Conservation (phyloP, 176 grass and related monocot species). For the Carex pumila region DNA sequence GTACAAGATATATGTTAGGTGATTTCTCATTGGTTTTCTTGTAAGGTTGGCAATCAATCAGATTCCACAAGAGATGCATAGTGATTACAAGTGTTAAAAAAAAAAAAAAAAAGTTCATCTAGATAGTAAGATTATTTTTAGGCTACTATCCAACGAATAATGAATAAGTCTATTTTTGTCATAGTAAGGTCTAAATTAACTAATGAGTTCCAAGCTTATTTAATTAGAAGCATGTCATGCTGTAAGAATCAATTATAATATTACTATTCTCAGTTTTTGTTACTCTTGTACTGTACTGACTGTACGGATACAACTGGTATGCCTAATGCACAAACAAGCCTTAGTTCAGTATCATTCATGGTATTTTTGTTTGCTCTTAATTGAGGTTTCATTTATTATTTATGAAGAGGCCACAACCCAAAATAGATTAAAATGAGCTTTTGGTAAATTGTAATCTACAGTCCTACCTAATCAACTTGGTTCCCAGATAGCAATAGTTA, state of each 20-base stretch:
- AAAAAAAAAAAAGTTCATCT: not conserved
- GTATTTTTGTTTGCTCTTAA: not conserved
- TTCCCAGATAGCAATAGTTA: not conserved
- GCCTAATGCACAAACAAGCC: not conserved
- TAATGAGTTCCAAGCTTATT: not conserved
- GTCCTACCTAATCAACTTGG: not conserved
- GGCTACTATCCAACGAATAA: not conserved
- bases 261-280: not conserved
- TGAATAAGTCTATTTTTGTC: not conserved
- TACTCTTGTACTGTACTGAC: not conserved
- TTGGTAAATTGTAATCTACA: not conserved
- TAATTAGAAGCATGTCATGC: not conserved
- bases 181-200: not conserved
- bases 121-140: not conserved
- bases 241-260: not conserved
- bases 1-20: constrained; percentile 7
- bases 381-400: not conserved
- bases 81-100: not conserved
- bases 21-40: constrained; percentile 6
- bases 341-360: not conserved
- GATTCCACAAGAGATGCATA: not conserved
- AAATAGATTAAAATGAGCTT: not conserved
- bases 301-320: not conserved
- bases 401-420: not conserved
- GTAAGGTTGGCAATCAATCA: not conserved